A percentile compares a stretch with the other conserved stretches of the same genome.
phyloP scores from a whole-genome alignment of 352 stramenopile genomes.

The Phytophthora multivora region DNA sequence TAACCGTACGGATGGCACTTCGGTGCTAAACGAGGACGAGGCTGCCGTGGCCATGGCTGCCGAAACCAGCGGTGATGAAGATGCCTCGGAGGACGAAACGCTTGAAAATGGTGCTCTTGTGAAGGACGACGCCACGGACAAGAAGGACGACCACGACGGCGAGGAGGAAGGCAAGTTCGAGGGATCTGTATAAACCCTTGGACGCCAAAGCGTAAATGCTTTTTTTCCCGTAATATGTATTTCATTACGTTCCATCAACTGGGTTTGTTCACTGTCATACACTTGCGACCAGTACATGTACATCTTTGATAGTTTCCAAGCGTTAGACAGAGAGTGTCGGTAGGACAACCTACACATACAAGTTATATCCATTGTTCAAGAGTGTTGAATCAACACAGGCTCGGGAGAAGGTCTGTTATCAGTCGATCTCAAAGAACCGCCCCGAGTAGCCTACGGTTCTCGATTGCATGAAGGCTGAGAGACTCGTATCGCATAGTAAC shows the following conservation, averaged over 20 bases:
- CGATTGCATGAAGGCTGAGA: too few relatives aligned
- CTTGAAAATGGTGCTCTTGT: constrained; percentile 36
- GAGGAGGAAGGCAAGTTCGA: constrained; percentile 60
- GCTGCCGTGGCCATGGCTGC: constrained; percentile 42
- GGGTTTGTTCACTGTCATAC: neutral
- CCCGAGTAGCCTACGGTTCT: too few relatives aligned
- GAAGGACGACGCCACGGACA: constrained; percentile 28
- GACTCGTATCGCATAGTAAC: constrained; percentile 23
- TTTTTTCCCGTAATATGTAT: constrained; percentile 35
- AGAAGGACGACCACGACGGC: constrained; percentile 27
- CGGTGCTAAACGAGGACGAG: constrained; percentile 41
- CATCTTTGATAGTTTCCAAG: too few relatives aligned
- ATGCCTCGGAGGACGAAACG: constrained; percentile 37
- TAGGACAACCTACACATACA: too few relatives aligned
- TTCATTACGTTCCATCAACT: constrained; percentile 26
- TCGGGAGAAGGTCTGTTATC: too few relatives aligned
- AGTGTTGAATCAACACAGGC: too few relatives aligned
- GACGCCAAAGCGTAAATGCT: constrained; percentile 26
- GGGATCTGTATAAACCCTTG: constrained; percentile 45
- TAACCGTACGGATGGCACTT: constrained; percentile 16
- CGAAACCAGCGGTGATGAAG: constrained; percentile 39
- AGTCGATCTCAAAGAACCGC: too few relatives aligned
- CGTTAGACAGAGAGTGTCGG: too few relatives aligned
- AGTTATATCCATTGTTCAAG: too few relatives aligned
- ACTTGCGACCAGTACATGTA: too few relatives aligned